A percentile compares a stretch with the other conserved stretches of the same genome.
Evolutionary conservation across 352 stramenopile genomes (phyloP).

Genomic region (Globisporangium spiculum): DNA sequence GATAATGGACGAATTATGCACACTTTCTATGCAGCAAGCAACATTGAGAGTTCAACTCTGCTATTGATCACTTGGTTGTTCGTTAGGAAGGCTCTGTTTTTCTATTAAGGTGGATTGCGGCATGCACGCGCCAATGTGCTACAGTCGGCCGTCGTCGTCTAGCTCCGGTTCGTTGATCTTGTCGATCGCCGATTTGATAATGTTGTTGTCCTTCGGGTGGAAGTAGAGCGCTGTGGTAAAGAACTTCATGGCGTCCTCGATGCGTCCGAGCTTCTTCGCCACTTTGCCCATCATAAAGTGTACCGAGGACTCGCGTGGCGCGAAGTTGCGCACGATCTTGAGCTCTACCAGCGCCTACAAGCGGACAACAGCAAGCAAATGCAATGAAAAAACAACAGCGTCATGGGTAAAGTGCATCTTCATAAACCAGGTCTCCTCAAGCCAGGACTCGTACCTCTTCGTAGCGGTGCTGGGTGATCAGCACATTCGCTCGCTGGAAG

Average conservation of each 20-base stretch:
- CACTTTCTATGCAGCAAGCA: neutral
- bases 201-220: slow-evolving; percentile 96
- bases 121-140: slow-evolving; percentile 7
- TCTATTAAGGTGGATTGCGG: neutral
- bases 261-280: slow-evolving; percentile 76
- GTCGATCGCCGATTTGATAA: slow-evolving; percentile 96
- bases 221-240: slow-evolving; percentile 97
- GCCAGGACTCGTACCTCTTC: slow-evolving; percentile 54
- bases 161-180: slow-evolving; percentile 77
- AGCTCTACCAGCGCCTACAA: slow-evolving; percentile 87
- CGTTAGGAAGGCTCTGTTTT: neutral
- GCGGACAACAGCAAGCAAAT: neutral
- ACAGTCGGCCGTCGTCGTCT: slow-evolving; percentile 52
- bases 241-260: slow-evolving; percentile 93
- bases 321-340: slow-evolving; percentile 89
- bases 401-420: neutral
- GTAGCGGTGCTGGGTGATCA: slow-evolving; percentile 90
- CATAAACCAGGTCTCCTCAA: neutral
- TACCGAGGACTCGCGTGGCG: slow-evolving; percentile 94
- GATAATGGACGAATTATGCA: neutral
- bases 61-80: neutral
- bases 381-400: neutral
- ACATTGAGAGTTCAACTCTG: neutral
- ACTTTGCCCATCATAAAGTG: slow-evolving; percentile 98
- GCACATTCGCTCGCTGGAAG: slow-evolving; percentile 94